Evolutionary conservation across 345 rosid species (phyloP).

Genomic region (Linum usitatissimum): DNA sequence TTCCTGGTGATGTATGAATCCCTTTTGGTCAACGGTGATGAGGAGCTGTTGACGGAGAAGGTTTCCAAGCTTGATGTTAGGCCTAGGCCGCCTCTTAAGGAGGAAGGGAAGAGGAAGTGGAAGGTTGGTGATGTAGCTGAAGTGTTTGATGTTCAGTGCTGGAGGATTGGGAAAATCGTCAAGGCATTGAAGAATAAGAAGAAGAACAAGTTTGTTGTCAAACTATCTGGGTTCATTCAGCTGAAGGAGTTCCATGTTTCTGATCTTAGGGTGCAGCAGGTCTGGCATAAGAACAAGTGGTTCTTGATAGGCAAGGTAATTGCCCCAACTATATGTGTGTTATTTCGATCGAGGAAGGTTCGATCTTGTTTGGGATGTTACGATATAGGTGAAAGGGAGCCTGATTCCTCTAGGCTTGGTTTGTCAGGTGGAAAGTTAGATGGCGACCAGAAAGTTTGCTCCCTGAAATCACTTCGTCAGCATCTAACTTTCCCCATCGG

Average conservation of each 20-base stretch:
- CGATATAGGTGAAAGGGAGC: no score
- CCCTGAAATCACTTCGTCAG: no score
- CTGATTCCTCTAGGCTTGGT: no score
- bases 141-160: slow-evolving; percentile 28
- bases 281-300: slow-evolving; percentile 28
- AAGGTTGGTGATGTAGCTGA: slow-evolving; percentile 29
- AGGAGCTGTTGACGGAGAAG: slow-evolving; percentile 21
- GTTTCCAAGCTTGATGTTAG: slow-evolving; percentile 20
- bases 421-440: no score
- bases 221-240: slow-evolving; percentile 27
- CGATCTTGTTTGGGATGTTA: no score
- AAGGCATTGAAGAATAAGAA: slow-evolving; percentile 16
- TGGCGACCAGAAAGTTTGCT: no score
- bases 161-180: slow-evolving; percentile 29
- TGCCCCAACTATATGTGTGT: neutral
- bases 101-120: slow-evolving; percentile 18
- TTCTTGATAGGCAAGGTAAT: slow-evolving; percentile 24
- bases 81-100: slow-evolving; percentile 21
- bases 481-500: no score
- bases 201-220: slow-evolving; percentile 17
- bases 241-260: slow-evolving; percentile 27
- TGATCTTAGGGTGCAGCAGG: slow-evolving; percentile 21
- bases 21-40: slow-evolving; percentile 4
- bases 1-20: slow-evolving; percentile 21
- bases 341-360: no score